These are phyloP conservation scores for Marasmius tenuissimus DNA, from an alignment of 1,284 basidiomycete species.

Conservation along the genomic window DNA sequence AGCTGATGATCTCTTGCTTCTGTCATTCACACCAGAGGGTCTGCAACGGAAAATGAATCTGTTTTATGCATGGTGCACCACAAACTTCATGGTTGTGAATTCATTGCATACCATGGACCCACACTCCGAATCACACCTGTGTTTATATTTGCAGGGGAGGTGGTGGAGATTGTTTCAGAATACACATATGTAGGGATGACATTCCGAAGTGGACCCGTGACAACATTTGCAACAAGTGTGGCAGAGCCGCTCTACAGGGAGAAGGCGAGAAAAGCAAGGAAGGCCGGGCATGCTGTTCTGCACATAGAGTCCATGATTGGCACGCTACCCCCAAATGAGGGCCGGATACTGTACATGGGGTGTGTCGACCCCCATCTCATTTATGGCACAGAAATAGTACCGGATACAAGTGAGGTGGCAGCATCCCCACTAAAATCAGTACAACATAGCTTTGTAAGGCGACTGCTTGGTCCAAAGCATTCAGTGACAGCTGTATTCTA, in stretches of 20 bases:
- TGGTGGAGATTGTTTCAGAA: no score
- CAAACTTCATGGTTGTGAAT: no score
- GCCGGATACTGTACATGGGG: conserved; percentile 4
- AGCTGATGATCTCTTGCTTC: no score
- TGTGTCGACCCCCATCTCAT: not conserved
- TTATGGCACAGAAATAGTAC: not conserved
- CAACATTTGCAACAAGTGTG: not conserved
- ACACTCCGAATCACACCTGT: no score
- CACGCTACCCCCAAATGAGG: not conserved
- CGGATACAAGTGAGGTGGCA: not conserved
- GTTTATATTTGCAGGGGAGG: no score
- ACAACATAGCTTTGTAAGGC: not conserved
- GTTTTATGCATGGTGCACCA: no score
- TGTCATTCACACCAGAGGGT: no score
- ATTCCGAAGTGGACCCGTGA: no score
- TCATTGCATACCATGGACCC: no score
- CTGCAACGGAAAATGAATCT: no score
- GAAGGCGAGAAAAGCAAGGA: not conserved
- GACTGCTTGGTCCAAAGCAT: not conserved
- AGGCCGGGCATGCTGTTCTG: conserved; percentile 1
- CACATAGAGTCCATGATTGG: conserved; percentile 11
- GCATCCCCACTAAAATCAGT: not conserved
- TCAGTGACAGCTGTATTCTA: not conserved
- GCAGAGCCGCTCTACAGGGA: not conserved
- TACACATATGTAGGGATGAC: no score